phyloP scores from a whole-genome alignment of 768 basidiomycete species.

The Sporobolomyces roseus region DNA sequence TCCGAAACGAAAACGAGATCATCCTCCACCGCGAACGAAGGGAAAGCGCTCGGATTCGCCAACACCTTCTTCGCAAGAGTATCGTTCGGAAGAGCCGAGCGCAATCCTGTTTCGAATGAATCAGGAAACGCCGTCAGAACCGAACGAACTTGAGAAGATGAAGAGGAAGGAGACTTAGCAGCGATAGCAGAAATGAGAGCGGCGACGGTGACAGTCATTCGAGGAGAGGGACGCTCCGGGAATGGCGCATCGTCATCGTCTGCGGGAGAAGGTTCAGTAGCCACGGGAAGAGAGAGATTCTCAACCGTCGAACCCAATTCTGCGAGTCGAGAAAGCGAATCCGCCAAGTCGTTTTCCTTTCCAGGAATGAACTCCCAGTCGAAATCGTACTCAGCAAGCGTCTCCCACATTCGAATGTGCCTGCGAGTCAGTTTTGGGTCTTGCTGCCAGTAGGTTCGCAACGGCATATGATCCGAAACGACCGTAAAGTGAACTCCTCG shows the following conservation, averaged over 20 bases:
- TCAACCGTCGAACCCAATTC: not conserved
- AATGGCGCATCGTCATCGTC: not conserved
- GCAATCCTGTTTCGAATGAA: not conserved
- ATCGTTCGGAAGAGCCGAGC: not conserved
- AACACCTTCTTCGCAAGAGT: not conserved
- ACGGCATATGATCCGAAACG: slow-evolving; percentile 3
- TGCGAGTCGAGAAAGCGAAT: not conserved
- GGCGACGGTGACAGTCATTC: not conserved
- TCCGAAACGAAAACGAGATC: not conserved
- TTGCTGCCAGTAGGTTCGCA: slow-evolving; percentile 1
- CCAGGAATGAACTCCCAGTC: slow-evolving; percentile 7
- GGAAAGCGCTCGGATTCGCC: not conserved
- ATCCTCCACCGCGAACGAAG: not conserved
- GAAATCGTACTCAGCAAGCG: not conserved
- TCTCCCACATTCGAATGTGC: not conserved
- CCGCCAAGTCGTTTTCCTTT: not conserved
- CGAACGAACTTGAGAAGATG: not conserved
- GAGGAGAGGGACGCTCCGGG: not conserved
- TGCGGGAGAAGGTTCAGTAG: not conserved
- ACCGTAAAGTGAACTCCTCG: slow-evolving; percentile 4
- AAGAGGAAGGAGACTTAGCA: not conserved
- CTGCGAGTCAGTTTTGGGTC: not conserved
- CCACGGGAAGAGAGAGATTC: not conserved
- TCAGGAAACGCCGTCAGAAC: not conserved
- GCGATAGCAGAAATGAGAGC: not conserved